These are phyloP conservation scores for Geotrichum cucujoidarum DNA, from an alignment of 1,139 yeast species.

Conservation along the genomic window DNA sequence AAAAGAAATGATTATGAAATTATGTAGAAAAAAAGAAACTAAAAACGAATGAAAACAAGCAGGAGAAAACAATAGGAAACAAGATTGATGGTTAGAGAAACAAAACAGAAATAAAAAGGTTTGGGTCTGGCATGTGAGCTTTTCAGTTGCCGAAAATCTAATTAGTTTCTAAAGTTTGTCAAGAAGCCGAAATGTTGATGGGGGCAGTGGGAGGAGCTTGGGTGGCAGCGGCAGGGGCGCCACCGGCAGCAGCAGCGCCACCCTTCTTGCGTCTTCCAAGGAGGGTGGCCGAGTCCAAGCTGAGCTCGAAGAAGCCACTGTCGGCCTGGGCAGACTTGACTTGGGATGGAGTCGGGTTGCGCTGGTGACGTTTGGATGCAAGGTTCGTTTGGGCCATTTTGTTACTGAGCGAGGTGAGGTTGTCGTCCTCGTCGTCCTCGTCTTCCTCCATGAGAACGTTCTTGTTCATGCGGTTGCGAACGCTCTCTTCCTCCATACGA, in stretches of 20 bases:
- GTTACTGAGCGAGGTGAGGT: not conserved
- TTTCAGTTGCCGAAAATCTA: too few relatives aligned
- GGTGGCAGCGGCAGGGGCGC: too few relatives aligned
- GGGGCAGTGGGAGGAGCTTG: too few relatives aligned
- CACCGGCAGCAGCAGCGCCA: not conserved
- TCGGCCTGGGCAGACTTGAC: not conserved
- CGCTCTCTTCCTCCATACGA: conserved; percentile 85
- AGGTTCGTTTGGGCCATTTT: not conserved
- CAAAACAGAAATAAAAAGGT: too few relatives aligned
- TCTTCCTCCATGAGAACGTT: conserved; percentile 19
- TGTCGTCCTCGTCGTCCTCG: conserved; percentile 16
- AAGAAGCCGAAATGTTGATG: too few relatives aligned
- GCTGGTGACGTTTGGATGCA: not conserved
- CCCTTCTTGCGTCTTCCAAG: conserved; percentile 17
- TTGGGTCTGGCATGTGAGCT: too few relatives aligned
- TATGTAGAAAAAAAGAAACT: too few relatives aligned
- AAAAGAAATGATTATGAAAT: too few relatives aligned
- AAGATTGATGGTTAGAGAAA: too few relatives aligned
- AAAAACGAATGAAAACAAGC: too few relatives aligned
- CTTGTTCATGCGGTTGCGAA: conserved; percentile 22
- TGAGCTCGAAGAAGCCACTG: conserved; percentile 17
- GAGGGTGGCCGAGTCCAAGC: conserved; percentile 16
- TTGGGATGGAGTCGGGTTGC: not conserved
- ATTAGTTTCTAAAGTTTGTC: too few relatives aligned
- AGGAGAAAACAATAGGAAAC: too few relatives aligned